Conservation (phyloP, 2,329 filamentous ascomycete species). For the Fusarium sambucinum region DNA sequence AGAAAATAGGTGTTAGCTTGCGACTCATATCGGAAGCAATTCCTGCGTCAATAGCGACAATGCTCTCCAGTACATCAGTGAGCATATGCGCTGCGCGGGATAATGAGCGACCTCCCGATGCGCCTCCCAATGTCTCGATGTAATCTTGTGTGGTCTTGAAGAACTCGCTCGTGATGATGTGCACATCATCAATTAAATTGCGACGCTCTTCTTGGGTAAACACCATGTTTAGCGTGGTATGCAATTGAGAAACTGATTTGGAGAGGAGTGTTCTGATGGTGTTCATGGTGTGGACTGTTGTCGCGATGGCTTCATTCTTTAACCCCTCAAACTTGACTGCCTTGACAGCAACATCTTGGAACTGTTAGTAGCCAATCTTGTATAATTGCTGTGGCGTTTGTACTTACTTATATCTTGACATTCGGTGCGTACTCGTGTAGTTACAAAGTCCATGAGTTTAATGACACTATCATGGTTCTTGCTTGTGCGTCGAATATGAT, state of each 20-base stretch:
- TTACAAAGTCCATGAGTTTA: background rate
- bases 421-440: background rate
- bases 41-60: background rate
- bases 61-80: background rate
- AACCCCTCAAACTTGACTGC: background rate
- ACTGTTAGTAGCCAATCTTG: background rate
- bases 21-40: background rate
- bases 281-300: background rate
- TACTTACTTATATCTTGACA: constrained; percentile 17
- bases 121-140: background rate
- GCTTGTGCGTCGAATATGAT: background rate
- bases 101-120: constrained; percentile 10
- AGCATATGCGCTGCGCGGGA: constrained; percentile 8
- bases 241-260: background rate
- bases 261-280: constrained; percentile 10
- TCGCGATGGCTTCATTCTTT: background rate
- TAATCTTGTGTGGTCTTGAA: background rate
- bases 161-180: background rate
- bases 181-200: fast-evolving
- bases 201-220: background rate
- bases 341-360: background rate
- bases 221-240: background rate
- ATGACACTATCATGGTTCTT: background rate
- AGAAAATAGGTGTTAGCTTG: constrained; percentile 4
- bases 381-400: fast-evolving